Base-by-base conservation (phyloP, 1,284 basidiomycete genomes). In the Bondarzewia mesenterica region DNA sequence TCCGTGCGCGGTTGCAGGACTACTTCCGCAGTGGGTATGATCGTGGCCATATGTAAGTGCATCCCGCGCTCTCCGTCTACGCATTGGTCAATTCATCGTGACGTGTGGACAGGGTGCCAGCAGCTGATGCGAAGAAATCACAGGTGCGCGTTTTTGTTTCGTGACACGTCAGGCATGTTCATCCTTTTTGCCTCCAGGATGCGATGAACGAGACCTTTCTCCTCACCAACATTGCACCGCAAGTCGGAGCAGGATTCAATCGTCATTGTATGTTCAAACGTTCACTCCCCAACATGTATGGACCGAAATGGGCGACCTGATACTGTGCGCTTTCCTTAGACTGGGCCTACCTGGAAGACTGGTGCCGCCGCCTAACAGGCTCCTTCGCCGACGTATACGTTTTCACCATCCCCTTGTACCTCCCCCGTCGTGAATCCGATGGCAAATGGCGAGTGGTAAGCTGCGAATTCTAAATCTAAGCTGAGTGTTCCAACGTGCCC, bases 141-240 rank as follows among this genome's bases (percentile, higher is more conserved):
- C 83, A 87, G 66, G 82, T 80, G 53, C 18, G 65, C 10, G 15
- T 18, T 12, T 56, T 25, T 5, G 40, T 18, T 29, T n/a, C 12
- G 16, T 20, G 7, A n/a, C 16, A 42, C 21, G 20, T 7, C 4
- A 44, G 15, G 20, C 15, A 15, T 8, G 20, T 20, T 38, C 10
- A 44, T 22, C 8, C 16, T 21, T 26, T 25, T 22, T 15, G 27
- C 42, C 40, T 16, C 25, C 66, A 97, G 75, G 74, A 80, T 50
- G 96, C 95, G 4, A 98, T 99, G 95, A 69, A 98, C 64, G 93
- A 99, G 69, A 99, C 96, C 0, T 99, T 99, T 68, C 70, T 89
- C 38, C 70, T 99, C 44, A 85, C 90, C 4, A 99, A 99, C 63
- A 98, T 99, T 49, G 94, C 96, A 1, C 96, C 96, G 32, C 96